Percentiles rank a stretch among this genome's conserved stretches.
Conservation (phyloP, 805 yeast genomes). For the Zygotorulaspora chibaensis region DNA sequence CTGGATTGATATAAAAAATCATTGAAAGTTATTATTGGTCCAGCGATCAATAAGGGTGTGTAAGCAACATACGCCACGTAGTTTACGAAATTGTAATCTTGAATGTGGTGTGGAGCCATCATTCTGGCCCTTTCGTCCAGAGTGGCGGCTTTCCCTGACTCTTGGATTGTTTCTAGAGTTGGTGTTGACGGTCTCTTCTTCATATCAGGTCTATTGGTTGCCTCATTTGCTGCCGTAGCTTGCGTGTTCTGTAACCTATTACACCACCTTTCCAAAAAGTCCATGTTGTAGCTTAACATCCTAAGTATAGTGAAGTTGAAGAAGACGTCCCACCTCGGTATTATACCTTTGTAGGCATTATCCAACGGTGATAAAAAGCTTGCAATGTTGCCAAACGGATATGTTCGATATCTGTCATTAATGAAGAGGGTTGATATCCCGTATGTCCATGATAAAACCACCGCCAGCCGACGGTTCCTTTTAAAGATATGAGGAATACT, state of each 20-base stretch:
- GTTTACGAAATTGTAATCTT: constrained; percentile 59
- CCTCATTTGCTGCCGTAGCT: not conserved
- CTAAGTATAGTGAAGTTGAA: constrained; percentile 85
- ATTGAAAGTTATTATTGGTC: constrained; percentile 90
- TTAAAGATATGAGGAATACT: constrained; percentile 24
- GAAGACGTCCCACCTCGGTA: constrained; percentile 92
- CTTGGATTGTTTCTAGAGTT: constrained; percentile 14
- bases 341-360: constrained; percentile 62
- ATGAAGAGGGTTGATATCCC: constrained; percentile 74
- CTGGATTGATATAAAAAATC: constrained; percentile 77
- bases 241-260: constrained; percentile 3
- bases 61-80: constrained; percentile 75
- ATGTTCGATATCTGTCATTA: constrained; percentile 62
- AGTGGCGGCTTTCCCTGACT: constrained; percentile 10
- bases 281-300: constrained; percentile 78
- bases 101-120: constrained; percentile 54
- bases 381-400: constrained; percentile 44
- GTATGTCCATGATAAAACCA: constrained; percentile 61
- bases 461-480: constrained; percentile 38
- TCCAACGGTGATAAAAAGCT: constrained; percentile 52
- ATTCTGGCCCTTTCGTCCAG: constrained; percentile 62
- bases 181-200: constrained; percentile 19
- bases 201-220: constrained; percentile 16
- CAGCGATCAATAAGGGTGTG: constrained; percentile 89
- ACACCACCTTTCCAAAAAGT: constrained; percentile 50